Evolutionary conservation across 2,329 filamentous ascomycete genomes (phyloP), one percentile per base, ranked within the genome.

Genomic region (Zasmidium citrigriseum): DNA sequence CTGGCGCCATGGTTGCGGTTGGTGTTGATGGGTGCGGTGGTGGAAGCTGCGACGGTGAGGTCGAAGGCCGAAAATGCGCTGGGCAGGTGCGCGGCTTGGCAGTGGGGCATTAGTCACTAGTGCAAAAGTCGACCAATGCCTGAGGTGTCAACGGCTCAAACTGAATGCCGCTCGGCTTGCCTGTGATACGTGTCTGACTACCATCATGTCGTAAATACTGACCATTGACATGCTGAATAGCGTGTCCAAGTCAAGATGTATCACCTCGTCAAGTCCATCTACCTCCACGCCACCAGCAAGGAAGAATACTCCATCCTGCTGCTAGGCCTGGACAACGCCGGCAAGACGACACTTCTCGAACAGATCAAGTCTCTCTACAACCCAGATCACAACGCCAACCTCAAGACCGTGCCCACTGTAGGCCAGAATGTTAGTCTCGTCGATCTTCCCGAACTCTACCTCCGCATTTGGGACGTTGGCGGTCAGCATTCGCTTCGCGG

Each of bases 241-340:
- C 34, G 34, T 50, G 24, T 29, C 25, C 48, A 34, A 60, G 59
- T 50, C 51, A 57, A 60, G 48, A 97, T 97, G 93, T 98, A 97
- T 80, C 93, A 98, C 79, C 87, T 99, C 68, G 88, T 91, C 71
- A 97, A 97, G 76, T 93, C 91, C 59, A 83, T 99, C 58, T 99
- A 98, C 78, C 86, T 95, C 70, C 91, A 96, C 74, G 93, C 91
- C 57, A 98, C 93, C 18, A 96, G 91, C 78, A 98, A 97, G 85
- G 93, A 98, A 95, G 93, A 98, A 80, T 98, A 97, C 82, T 97
- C 93, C 21, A 91, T 97, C 71, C 91, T 98, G 72, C 89, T 98
- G 67, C 90, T 98, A 69, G 95, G 95, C 63, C 90, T 98, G 72
- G 95, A 98, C 82, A 98, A 98, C 74, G 95, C 95, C 61, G 95